Percentiles rank a stretch among this genome's conserved stretches.
These are phyloP conservation scores for Letharia lupina DNA, from an alignment of 495 filamentous ascomycete species.

Conservation along the genomic window DNA sequence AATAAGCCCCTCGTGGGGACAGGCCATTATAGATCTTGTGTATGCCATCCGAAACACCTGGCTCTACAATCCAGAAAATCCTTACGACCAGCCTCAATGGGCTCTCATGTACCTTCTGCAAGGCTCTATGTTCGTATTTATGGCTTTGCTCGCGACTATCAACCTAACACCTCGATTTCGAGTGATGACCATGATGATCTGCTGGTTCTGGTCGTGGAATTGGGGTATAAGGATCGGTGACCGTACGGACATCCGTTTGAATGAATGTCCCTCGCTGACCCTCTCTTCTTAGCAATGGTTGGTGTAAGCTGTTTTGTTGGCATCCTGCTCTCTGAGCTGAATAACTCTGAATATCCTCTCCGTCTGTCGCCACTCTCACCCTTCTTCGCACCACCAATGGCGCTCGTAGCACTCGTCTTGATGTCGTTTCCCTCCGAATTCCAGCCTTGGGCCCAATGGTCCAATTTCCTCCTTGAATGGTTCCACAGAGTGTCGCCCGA, in stretches of 20 bases:
- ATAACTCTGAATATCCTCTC: conserved; percentile 39
- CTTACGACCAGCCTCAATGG: conserved; percentile 33
- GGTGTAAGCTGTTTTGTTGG: conserved; percentile 49
- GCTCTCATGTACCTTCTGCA: conserved; percentile 27
- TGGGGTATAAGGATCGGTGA: conserved; percentile 26
- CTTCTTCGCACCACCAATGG: conserved; percentile 38
- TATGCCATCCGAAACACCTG: conserved; percentile 25
- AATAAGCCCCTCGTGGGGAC: conserved; percentile 24
- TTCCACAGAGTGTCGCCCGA: conserved; percentile 48
- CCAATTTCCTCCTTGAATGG: conserved; percentile 38
- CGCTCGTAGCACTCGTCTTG: conserved; percentile 45
- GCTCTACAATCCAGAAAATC: conserved; percentile 25
- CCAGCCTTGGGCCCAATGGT: conserved; percentile 52
- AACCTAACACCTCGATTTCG: conserved; percentile 24
- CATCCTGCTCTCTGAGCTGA: conserved; percentile 44
- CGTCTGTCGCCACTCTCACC: conserved; percentile 40
- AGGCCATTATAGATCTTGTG: conserved; percentile 26
- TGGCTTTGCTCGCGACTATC: conserved; percentile 24
- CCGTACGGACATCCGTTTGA: conserved; percentile 19
- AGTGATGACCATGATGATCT: conserved; percentile 15
- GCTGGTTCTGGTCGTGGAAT: conserved; percentile 28
- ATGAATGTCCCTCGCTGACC: background rate
- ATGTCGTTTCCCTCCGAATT: conserved; percentile 54
- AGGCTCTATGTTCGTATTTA: conserved; percentile 29
- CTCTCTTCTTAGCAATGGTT: conserved; percentile 37